These are phyloP conservation scores for Coprinellus aureogranulatus DNA, from an alignment of 768 basidiomycete species.

Conservation along the genomic window DNA sequence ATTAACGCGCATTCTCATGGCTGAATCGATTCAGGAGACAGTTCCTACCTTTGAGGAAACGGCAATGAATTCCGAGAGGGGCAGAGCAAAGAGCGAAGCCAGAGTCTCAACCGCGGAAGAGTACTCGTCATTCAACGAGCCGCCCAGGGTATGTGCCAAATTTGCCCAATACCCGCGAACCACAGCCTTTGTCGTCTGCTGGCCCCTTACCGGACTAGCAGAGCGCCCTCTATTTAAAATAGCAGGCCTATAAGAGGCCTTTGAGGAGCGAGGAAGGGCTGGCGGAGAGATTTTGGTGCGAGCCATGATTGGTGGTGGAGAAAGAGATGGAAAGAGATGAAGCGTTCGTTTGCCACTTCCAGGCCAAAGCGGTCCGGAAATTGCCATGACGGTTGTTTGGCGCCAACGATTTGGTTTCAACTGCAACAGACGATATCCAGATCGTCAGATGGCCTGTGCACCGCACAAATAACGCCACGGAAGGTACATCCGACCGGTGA, in stretches of 20 bases:
- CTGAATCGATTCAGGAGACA: not conserved
- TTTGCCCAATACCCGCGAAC: conserved; percentile 1
- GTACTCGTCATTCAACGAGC: not conserved
- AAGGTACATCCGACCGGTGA: not conserved
- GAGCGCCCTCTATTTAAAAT: conserved; percentile 3
- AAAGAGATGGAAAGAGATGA: conserved; percentile 9
- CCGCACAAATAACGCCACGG: not conserved
- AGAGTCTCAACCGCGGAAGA: conserved; percentile 1
- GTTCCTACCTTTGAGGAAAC: conserved; percentile 4
- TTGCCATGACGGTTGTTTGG: conserved; percentile 7
- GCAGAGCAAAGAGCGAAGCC: not conserved
- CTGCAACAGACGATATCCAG: not conserved
- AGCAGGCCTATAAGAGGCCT: conserved; percentile 1
- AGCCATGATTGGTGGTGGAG: conserved; percentile 5
- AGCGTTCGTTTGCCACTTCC: not conserved
- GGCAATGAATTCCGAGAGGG: not conserved
- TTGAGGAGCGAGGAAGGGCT: not conserved
- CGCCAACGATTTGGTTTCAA: not conserved
- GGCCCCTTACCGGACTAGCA: not conserved
- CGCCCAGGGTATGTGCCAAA: conserved; percentile 1
- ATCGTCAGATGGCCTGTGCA: not conserved
- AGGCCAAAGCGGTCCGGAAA: conserved; percentile 8
- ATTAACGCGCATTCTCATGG: not conserved
- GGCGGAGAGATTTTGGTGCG: not conserved
- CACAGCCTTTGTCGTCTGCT: not conserved